Evolutionary conservation across 2,329 filamentous ascomycete genomes (phyloP), one percentile per base, ranked within the genome.

Genomic region (Fusarium brachygibbosum): DNA sequence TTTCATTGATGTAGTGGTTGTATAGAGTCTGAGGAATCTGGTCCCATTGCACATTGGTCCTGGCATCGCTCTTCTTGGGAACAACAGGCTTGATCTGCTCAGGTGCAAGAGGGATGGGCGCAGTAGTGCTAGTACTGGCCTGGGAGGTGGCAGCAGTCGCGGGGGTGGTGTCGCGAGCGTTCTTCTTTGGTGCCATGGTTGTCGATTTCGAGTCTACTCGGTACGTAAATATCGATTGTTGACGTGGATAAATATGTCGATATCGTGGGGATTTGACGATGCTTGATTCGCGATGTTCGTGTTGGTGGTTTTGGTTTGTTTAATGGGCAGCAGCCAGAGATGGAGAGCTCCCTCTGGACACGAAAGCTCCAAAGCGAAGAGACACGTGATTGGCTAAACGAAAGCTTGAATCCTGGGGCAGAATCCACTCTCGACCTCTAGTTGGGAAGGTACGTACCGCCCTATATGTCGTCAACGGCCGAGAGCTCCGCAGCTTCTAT

Each of bases 1-100:
- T 99, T 73, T 89, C 86, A 72, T 91, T 83, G 57, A 90, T 79
- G 81, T 99, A 99, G 80, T 93, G 89, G 74, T 89, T 83, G 87
- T 90, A 91, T 72, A 98, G 85, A 76, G 89, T 90, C 58, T 85
- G 74, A 42, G 90, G 83, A 69, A 97, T 92, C 75, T 90, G 84
- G 76, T 84, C 77, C 81, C 84, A 84, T 71, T 77, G 80, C 64
- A 76, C 75, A 56, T 78, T 73, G n/a, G 50, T 42, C 34, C 55
- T 64, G 5, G 41, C 37, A 14, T 58, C 61, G 68, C 73, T 61
- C 52, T 57, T 59, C 63, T 75, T 78, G 42, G 70, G 32, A 56
- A 62, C 41, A 49, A 63, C 55, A 45, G 68, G 37, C 68, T 75
- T 74, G 54, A 65, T 56, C 50, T 50, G 63, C 51, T 46, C 59